These are phyloP conservation scores for Anaeromyces robustus DNA, from an alignment of 192 early-diverging fungal species.

Conservation along the genomic window DNA sequence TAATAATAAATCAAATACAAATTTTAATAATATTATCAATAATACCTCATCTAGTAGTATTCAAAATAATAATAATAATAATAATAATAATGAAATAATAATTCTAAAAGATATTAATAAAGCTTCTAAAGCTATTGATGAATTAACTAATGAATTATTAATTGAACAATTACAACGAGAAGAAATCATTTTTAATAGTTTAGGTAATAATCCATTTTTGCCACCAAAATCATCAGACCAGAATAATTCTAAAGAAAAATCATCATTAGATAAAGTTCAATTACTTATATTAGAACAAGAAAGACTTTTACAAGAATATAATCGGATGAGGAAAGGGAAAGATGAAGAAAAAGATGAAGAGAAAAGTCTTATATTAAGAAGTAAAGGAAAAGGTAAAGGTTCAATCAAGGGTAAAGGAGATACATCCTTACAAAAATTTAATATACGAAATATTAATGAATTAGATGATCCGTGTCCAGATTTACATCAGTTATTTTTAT, in stretches of 20 bases:
- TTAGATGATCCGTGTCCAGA: background rate
- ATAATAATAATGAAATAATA: too few relatives aligned
- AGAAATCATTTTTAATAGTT: background rate
- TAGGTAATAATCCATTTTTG: background rate
- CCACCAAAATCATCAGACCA: background rate
- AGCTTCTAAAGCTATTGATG: too few relatives aligned
- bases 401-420: too few relatives aligned
- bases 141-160: background rate
- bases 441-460: background rate
- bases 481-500: conserved; percentile 4
- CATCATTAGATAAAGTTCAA: background rate
- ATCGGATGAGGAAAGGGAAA: background rate
- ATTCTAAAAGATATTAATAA: too few relatives aligned
- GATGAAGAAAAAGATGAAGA: background rate
- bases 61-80: too few relatives aligned
- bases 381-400: background rate
- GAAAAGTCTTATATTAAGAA: background rate
- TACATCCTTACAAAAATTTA: background rate
- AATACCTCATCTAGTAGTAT: too few relatives aligned
- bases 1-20: too few relatives aligned
- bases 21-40: too few relatives aligned
- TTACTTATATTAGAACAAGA: background rate
- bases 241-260: too few relatives aligned
- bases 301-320: background rate
- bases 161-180: background rate